These are phyloP conservation scores for Suillus lakei DNA, from an alignment of 768 basidiomycete genomes.

Conservation along the genomic window DNA sequence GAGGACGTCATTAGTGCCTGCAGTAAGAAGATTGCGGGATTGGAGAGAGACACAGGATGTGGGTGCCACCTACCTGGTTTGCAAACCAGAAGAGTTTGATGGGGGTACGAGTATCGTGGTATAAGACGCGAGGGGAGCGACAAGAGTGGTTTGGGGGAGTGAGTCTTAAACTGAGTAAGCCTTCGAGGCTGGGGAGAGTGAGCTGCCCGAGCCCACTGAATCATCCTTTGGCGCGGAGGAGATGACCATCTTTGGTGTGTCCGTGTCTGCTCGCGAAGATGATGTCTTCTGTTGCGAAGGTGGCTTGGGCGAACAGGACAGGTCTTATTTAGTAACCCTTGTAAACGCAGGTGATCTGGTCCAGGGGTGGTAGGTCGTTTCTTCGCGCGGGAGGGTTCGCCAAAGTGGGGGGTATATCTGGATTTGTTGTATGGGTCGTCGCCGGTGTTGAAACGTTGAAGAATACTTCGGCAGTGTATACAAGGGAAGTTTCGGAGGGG, in stretches of 20 bases:
- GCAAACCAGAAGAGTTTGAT: slow-evolving; percentile 57
- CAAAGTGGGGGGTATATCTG: slow-evolving; percentile 61
- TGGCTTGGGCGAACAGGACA: slow-evolving; percentile 56
- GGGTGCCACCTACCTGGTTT: slow-evolving; percentile 59
- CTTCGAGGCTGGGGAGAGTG: slow-evolving; percentile 22
- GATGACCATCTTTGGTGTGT: slow-evolving; percentile 55
- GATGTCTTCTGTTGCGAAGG: slow-evolving; percentile 48
- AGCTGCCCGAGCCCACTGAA: slow-evolving; percentile 66
- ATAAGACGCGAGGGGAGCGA: slow-evolving; percentile 61
- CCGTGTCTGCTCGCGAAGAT: slow-evolving; percentile 69
- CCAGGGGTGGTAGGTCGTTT: slow-evolving; percentile 60
- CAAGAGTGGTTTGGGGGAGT: slow-evolving; percentile 50
- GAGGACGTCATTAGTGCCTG: slow-evolving; percentile 28
- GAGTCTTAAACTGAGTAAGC: slow-evolving; percentile 38
- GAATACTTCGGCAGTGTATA: slow-evolving; percentile 69
- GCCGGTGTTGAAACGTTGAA: slow-evolving; percentile 20
- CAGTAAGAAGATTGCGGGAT: slow-evolving; percentile 41
- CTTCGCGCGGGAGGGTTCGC: slow-evolving; percentile 60
- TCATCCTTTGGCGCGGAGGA: slow-evolving; percentile 64
- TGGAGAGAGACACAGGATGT: slow-evolving; percentile 58
- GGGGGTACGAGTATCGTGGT: slow-evolving; percentile 23
- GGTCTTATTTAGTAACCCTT: neutral
- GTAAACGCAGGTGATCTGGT: neutral
- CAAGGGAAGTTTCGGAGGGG: slow-evolving; percentile 51
- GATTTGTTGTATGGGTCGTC: slow-evolving; percentile 45